Evolutionary conservation across 768 basidiomycete genomes (phyloP).

Genomic region (Neoboletus brunneissimus): DNA sequence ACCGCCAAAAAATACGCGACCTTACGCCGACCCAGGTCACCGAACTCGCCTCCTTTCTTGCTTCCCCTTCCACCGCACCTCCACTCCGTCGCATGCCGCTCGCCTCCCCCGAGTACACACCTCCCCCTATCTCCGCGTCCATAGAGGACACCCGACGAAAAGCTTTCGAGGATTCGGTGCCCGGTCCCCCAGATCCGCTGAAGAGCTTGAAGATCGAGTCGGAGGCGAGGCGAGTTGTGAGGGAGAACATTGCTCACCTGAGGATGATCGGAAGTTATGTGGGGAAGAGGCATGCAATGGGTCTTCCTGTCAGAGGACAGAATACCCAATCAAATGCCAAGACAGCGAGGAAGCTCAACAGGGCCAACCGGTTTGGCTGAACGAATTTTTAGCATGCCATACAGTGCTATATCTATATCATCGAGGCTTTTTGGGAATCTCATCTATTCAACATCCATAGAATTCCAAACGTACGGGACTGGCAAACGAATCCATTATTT

Average conservation of each 20-base stretch:
- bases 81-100: slow-evolving; percentile 66
- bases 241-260: slow-evolving; percentile 91
- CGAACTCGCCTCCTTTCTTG: slow-evolving; percentile 89
- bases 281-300: slow-evolving; percentile 91
- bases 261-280: slow-evolving; percentile 93
- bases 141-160: slow-evolving; percentile 28
- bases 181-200: slow-evolving; percentile 56
- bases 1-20: slow-evolving; percentile 74
- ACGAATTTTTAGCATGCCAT: slow-evolving; percentile 4
- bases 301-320: slow-evolving; percentile 91
- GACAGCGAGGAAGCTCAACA: slow-evolving; percentile 90
- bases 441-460: background rate
- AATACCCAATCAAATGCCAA: slow-evolving; percentile 87
- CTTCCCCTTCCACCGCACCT: slow-evolving; percentile 77
- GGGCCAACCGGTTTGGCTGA: slow-evolving; percentile 60
- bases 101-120: slow-evolving; percentile 51
- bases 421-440: slow-evolving; percentile 1
- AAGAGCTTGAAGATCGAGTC: slow-evolving; percentile 81
- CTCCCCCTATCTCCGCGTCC: slow-evolving; percentile 42
- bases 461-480: background rate
- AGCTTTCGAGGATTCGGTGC: slow-evolving; percentile 34
- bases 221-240: slow-evolving; percentile 76
- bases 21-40: slow-evolving; percentile 87
- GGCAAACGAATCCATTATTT: background rate
- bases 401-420: slow-evolving; percentile 11